Percentiles rank a stretch among this genome's conserved stretches.
These are phyloP conservation scores for Pelargonium citronellum DNA, from an alignment of 441 rosid species.

Conservation along the genomic window DNA sequence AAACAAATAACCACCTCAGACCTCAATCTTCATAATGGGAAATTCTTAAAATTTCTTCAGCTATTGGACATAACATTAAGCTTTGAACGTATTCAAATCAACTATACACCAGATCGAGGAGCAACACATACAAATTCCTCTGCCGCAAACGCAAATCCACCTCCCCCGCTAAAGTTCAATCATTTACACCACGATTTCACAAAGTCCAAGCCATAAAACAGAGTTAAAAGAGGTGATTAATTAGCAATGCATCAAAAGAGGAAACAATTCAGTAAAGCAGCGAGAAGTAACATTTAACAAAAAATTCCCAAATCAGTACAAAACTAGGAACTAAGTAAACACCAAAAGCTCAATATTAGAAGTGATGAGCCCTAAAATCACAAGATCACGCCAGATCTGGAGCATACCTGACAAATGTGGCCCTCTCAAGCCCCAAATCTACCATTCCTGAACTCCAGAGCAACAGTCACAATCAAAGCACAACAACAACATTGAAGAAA, in stretches of 20 bases:
- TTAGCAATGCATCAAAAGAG: background rate
- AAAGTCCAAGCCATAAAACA: background rate
- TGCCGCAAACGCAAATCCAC: background rate
- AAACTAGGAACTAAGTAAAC: too few relatives aligned
- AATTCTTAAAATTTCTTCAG: background rate
- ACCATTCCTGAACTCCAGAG: conserved; percentile 32
- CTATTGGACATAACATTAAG: background rate
- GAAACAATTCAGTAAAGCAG: background rate
- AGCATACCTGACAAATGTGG: conserved; percentile 39
- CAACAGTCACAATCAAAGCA: conserved; percentile 9
- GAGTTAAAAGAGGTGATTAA: background rate
- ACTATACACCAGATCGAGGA: background rate
- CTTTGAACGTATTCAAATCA: background rate
- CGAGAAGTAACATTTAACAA: background rate
- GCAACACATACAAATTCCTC: background rate
- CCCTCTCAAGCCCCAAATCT: conserved; percentile 33
- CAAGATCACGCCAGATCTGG: conserved; percentile 50
- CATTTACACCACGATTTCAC: background rate
- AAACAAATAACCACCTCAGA: background rate
- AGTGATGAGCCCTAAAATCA: background rate
- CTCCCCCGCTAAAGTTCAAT: background rate
- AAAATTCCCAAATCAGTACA: background rate
- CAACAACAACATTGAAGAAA: background rate
- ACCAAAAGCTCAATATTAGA: too few relatives aligned
- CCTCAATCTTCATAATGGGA: background rate